Evolutionary conservation across 768 basidiomycete species (phyloP).

Genomic region (Xerocomus spinulosus): DNA sequence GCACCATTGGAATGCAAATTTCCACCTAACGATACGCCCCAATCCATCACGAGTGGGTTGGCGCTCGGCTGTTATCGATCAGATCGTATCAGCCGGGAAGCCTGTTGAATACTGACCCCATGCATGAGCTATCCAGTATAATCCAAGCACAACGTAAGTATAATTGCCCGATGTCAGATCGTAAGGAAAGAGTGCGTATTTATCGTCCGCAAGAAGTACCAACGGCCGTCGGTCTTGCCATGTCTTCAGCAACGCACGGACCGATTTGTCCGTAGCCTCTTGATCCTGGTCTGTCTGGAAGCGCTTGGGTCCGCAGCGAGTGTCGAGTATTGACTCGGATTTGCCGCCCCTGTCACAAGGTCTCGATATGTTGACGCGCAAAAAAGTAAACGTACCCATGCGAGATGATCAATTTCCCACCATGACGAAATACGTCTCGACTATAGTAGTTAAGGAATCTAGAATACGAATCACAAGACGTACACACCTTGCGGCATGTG

Average conservation of each 20-base stretch:
- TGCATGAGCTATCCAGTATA: constrained; percentile 65
- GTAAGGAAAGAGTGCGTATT: constrained; percentile 69
- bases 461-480: background rate
- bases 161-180: constrained; percentile 50
- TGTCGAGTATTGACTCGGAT: constrained; percentile 51
- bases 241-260: constrained; percentile 61
- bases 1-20: constrained; percentile 85
- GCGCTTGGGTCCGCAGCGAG: constrained; percentile 35
- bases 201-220: constrained; percentile 69
- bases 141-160: constrained; percentile 48
- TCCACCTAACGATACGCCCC: constrained; percentile 66
- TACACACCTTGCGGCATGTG: constrained; percentile 58
- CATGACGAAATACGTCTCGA: constrained; percentile 62
- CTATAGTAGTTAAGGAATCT: constrained; percentile 34
- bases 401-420: constrained; percentile 71
- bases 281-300: constrained; percentile 59
- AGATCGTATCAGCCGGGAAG: constrained; percentile 8
- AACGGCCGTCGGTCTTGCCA: constrained; percentile 53
- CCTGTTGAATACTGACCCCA: constrained; percentile 34
- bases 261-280: constrained; percentile 61
- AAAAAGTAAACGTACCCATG: constrained; percentile 57
- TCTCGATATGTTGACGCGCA: background rate
- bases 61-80: constrained; percentile 48
- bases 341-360: constrained; percentile 54
- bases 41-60: constrained; percentile 45